Base-by-base conservation (phyloP, 2,329 filamentous ascomycete species). In the Nemania abortiva region DNA sequence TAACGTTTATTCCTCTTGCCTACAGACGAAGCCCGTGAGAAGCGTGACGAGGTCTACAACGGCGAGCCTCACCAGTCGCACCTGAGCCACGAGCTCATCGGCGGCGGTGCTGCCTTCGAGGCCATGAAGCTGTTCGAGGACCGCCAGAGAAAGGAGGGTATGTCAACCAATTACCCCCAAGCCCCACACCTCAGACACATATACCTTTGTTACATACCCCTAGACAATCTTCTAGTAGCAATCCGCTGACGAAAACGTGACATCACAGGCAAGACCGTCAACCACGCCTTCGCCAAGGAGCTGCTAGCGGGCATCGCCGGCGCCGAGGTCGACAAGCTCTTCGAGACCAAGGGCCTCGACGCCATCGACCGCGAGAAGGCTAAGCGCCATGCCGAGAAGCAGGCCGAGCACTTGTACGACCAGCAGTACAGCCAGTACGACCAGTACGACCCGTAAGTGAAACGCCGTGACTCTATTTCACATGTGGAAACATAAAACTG, bases 71-170 rank as follows among this genome's bases (percentile, higher is more conserved):
- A 92, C 82, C 82, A 92, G 81, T 84, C 86, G 75, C 87, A 87
- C 77, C 82, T 92, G 77, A 87, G 87, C 74, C 92, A 95, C 82
- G 92, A 96, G 83, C 78, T 93, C 56, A 79, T 95, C 65, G 92
- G 90, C 72, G 92, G 92, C 71, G 93, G 89, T 66, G 92, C 92
- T 66, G 89, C 91, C 70, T 95, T 95, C 78, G 90, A 89, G 72
- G 93, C 90, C 75, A 92, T 95, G 87, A 94, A 94, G 85, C 84
- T 90, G 24, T 95, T 90, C 76, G 92, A 95, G 82, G 90, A 94
- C 80, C 85, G 88, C 75, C 91, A 94, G 83, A 90, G 91, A 76
- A 84, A 82, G 65, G 85, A 92, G 79, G 92, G 90, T 89, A 83
- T 29, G 83, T 53, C 22, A 50, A 56, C 59, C 24, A 18, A 29